These are phyloP conservation scores for Luffa aegyptiaca DNA, from an alignment of 306 rosid genomes.

Conservation along the genomic window DNA sequence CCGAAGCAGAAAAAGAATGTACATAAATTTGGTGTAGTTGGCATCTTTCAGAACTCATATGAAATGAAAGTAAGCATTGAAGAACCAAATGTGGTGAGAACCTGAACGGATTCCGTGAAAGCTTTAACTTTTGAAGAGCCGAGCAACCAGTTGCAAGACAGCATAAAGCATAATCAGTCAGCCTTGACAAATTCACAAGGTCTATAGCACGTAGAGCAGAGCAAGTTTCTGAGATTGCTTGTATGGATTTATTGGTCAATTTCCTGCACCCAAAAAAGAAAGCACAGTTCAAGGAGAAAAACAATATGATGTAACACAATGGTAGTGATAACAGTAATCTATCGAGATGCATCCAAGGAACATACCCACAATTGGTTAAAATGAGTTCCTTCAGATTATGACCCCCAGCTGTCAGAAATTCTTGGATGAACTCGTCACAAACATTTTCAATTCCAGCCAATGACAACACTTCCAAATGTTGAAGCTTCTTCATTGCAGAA, in stretches of 20 bases:
- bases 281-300: constrained; percentile 6
- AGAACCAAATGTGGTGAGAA: constrained; percentile 14
- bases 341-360: constrained; percentile 8
- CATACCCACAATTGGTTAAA: constrained; percentile 67
- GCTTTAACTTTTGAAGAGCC: constrained; percentile 42
- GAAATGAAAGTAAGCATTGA: not conserved
- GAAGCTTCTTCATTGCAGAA: constrained; percentile 43
- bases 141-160: constrained; percentile 60
- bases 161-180: constrained; percentile 49
- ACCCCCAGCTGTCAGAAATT: constrained; percentile 34
- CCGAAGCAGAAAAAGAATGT: not conserved
- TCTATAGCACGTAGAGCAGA: constrained; percentile 42
- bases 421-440: constrained; percentile 37
- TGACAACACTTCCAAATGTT: constrained; percentile 57
- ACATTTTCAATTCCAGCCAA: constrained; percentile 51
- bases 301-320: constrained; percentile 8
- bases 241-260: constrained; percentile 56
- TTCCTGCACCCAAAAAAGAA: constrained; percentile 42
- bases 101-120: constrained; percentile 67
- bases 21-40: not conserved
- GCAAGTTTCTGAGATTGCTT: constrained; percentile 55
- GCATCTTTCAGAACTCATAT: not conserved
- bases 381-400: constrained; percentile 63
- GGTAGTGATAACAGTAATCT: constrained; percentile 10
- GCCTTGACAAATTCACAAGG: constrained; percentile 37